Percentiles rank a stretch among this genome's conserved stretches.
These are phyloP conservation scores for Pseudogymnoascus sp. DNA, from an alignment of 2,329 filamentous ascomycete species.

Conservation along the genomic window DNA sequence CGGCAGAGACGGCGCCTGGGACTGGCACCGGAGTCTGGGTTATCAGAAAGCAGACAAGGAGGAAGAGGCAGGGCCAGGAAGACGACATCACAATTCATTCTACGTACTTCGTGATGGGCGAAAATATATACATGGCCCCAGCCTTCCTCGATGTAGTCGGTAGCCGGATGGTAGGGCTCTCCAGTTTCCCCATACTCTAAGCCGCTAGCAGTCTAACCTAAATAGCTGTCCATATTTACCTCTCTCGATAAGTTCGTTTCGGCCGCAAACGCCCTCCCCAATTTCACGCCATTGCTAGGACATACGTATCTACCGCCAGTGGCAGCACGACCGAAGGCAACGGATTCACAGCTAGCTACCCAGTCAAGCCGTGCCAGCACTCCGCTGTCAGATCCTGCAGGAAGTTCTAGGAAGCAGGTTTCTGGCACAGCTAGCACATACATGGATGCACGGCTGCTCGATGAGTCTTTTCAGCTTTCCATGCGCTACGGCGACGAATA, in stretches of 20 bases:
- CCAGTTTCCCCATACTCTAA: background rate
- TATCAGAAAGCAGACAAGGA: conserved; percentile 58
- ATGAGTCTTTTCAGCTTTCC: conserved; percentile 50
- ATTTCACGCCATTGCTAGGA: conserved; percentile 45
- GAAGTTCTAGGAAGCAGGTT: conserved; percentile 18
- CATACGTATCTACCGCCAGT: conserved; percentile 27
- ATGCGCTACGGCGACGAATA: conserved; percentile 54
- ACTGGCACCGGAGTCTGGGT: conserved; percentile 58
- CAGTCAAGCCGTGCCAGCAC: conserved; percentile 31
- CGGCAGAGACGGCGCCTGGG: conserved; percentile 54
- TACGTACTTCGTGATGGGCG: conserved; percentile 56
- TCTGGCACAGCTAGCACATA: conserved; percentile 20
- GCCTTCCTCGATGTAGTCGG: conserved; percentile 51
- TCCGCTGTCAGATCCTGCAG: conserved; percentile 35
- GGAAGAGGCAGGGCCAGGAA: conserved; percentile 45
- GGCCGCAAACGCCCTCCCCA: conserved; percentile 24
- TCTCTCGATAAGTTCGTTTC: conserved; percentile 27
- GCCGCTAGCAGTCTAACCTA: conserved; percentile 10
- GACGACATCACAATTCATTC: conserved; percentile 52
- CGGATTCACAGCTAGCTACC: conserved; percentile 18
- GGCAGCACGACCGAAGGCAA: conserved; percentile 14
- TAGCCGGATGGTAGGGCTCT: conserved; percentile 46
- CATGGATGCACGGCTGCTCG: conserved; percentile 30
- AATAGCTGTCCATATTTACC: conserved; percentile 20
- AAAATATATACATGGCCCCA: conserved; percentile 60